Conservation (phyloP, 257 asterid species). For the Capsicum baccatum region DNA sequence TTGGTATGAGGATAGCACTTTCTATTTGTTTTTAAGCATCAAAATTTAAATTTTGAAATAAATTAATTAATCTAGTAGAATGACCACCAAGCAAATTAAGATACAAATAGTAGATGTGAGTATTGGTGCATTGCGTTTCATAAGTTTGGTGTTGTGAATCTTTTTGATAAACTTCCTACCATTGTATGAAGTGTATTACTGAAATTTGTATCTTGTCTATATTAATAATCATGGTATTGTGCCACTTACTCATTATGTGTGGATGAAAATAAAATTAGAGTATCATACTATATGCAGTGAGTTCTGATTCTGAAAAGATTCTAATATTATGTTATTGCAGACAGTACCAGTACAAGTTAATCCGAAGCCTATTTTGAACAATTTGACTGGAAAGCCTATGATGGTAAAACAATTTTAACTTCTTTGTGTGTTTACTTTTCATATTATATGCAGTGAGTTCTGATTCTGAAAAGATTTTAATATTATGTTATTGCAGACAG, state of each 20-base stretch:
- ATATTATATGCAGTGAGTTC: too few species aligned
- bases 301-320: slow-evolving; percentile 15
- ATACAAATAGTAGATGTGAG: background rate
- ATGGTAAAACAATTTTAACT: slow-evolving; percentile 55
- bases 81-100: background rate
- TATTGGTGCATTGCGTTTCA: background rate
- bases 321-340: slow-evolving; percentile 48
- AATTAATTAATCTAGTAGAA: background rate
- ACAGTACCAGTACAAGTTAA: slow-evolving; percentile 75
- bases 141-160: background rate
- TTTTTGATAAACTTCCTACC: background rate
- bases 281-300: background rate
- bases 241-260: background rate
- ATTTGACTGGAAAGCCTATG: slow-evolving; percentile 90
- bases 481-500: slow-evolving; percentile 61
- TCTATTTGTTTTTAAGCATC: background rate
- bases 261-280: background rate
- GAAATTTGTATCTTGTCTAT: background rate
- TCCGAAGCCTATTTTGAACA: slow-evolving; percentile 96
- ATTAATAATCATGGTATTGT: background rate
- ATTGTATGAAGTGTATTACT: background rate
- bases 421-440: too few species aligned
- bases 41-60: too few species aligned
- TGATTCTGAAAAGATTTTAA: slow-evolving; percentile 21
- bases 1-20: background rate